Conservation (phyloP, 192 early-diverging fungal genomes). For the Coemansia sp. region DNA sequence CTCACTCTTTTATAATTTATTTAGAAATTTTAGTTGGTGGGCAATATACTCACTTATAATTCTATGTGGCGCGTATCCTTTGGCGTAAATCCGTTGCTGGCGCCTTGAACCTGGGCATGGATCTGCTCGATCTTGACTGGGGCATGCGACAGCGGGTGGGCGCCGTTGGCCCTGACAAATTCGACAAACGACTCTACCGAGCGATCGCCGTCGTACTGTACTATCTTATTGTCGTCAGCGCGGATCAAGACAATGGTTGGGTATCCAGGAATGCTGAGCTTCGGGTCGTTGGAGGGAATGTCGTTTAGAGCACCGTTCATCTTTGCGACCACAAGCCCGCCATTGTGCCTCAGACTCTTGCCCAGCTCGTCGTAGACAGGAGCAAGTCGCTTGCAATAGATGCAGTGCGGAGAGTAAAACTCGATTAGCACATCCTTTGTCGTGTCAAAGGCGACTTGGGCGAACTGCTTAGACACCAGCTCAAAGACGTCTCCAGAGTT, state of each 20-base stretch:
- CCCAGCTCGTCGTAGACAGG: conserved; percentile 84
- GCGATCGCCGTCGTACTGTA: conserved; percentile 85
- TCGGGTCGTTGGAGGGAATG: conserved; percentile 65
- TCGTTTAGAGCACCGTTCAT: conserved; percentile 96
- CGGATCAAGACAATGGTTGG: conserved; percentile 94
- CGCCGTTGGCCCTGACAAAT: conserved; percentile 76
- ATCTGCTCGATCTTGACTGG: not conserved
- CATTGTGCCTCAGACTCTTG: conserved; percentile 51
- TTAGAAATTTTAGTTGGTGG: not conserved
- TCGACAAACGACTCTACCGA: conserved; percentile 68
- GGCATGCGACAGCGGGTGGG: conserved; percentile 29
- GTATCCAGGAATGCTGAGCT: conserved; percentile 83
- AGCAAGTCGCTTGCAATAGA: conserved; percentile 76
- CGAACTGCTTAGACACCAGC: conserved; percentile 82
- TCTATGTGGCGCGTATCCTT: conserved; percentile 52
- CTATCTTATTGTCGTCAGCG: conserved; percentile 73
- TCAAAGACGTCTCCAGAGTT: conserved; percentile 89
- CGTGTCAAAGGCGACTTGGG: conserved; percentile 80
- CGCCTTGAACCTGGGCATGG: conserved; percentile 3
- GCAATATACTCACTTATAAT: conserved; percentile 14
- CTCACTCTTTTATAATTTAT: not conserved
- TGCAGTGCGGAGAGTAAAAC: conserved; percentile 88
- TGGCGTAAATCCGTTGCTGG: conserved; percentile 30
- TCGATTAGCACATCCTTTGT: conserved; percentile 90
- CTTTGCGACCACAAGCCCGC: conserved; percentile 76